Percentiles rank a stretch among this genome's conserved stretches.
Evolutionary conservation across 169 alveolate species (phyloP).

Genomic region (Miamiensis avidus): DNA sequence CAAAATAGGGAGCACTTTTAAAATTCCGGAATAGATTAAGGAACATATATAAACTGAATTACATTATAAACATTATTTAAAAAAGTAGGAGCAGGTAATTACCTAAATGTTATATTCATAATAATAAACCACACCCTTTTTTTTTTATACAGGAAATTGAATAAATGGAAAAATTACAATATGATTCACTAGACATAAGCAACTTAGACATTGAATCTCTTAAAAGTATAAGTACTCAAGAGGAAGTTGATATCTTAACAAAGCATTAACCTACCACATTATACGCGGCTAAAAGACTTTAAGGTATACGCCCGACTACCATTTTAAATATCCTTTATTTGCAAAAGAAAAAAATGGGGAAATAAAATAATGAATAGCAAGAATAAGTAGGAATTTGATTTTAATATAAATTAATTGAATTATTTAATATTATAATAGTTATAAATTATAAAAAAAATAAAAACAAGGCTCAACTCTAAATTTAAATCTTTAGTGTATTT

Average conservation of each 20-base stretch:
- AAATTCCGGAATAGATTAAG: constrained; percentile 8
- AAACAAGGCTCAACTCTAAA: background rate
- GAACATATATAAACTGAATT: constrained; percentile 29
- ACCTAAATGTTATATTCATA: too few relatives aligned
- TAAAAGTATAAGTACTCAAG: constrained; percentile 44
- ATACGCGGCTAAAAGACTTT: constrained; percentile 24
- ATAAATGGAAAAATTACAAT: background rate
- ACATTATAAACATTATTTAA: constrained; percentile 5
- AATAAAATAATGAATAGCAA: too few relatives aligned
- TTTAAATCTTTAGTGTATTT: too few relatives aligned
- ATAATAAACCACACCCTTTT: background rate
- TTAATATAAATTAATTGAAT: too few relatives aligned
- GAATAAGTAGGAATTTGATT: too few relatives aligned
- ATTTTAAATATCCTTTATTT: background rate
- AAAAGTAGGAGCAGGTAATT: constrained; percentile 3
- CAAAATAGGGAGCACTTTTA: constrained; percentile 8
- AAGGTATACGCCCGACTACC: constrained; percentile 28
- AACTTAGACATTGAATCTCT: constrained; percentile 2
- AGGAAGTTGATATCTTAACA: constrained; percentile 75
- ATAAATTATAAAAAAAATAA: too few relatives aligned
- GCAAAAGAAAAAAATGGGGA: too few relatives aligned
- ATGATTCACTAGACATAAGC: background rate
- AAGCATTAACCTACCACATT: constrained; percentile 59
- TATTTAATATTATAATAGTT: too few relatives aligned
- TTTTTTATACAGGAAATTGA: constrained; percentile 5